phyloP scores from a whole-genome alignment of 495 filamentous ascomycete species.

The Daldinia childiae region DNA sequence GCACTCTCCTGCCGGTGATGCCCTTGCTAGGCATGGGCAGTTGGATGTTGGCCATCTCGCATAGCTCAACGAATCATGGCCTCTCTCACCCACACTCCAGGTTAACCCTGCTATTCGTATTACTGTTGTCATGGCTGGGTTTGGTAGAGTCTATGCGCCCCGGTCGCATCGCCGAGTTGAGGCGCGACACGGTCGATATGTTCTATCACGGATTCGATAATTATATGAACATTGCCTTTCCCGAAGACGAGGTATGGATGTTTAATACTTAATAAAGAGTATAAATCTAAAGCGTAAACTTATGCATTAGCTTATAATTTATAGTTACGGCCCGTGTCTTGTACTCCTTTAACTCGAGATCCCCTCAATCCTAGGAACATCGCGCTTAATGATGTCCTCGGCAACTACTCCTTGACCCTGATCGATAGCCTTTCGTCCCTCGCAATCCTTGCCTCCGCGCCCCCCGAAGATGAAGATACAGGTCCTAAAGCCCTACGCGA shows the following conservation, averaged over 20 bases:
- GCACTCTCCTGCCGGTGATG: constrained; percentile 52
- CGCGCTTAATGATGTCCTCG: constrained; percentile 93
- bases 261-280: neutral
- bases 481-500: constrained; percentile 71
- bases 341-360: constrained; percentile 83
- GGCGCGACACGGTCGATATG: constrained; percentile 84
- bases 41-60: constrained; percentile 45
- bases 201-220: constrained; percentile 98
- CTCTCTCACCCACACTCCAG: constrained; percentile 19
- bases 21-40: constrained; percentile 53
- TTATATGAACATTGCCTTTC: constrained; percentile 93
- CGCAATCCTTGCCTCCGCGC: constrained; percentile 84
- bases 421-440: constrained; percentile 95
- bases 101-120: constrained; percentile 26
- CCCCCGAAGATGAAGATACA: constrained; percentile 56
- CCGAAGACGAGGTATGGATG: constrained; percentile 82
- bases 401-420: constrained; percentile 94
- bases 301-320: constrained; percentile 23
- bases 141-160: constrained; percentile 60
- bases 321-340: constrained; percentile 84
- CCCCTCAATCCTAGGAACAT: constrained; percentile 79
- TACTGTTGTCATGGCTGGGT: constrained; percentile 48
- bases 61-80: constrained; percentile 32
- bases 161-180: constrained; percentile 59
- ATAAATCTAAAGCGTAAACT: neutral